Percentiles rank a stretch among this genome's conserved stretches.
phyloP scores from a whole-genome alignment of 345 rosid genomes.

The Clarkia xantiana region DNA sequence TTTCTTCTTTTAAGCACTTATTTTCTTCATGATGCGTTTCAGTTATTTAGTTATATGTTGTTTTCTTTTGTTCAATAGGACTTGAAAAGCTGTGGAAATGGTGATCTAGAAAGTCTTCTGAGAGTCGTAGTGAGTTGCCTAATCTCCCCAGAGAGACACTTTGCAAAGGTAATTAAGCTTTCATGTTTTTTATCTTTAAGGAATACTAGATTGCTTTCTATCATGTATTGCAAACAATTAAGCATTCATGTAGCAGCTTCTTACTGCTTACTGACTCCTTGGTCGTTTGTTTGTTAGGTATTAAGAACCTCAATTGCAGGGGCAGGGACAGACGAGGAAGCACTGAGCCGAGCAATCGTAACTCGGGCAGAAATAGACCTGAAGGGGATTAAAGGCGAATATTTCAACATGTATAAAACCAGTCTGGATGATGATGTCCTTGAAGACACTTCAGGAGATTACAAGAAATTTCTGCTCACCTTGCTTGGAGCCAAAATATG shows the following conservation, averaged over 20 bases:
- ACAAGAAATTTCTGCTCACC: constrained; percentile 46
- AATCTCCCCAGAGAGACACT: constrained; percentile 62
- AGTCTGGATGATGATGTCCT: constrained; percentile 47
- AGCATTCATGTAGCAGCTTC: too few species aligned
- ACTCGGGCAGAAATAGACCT: constrained; percentile 65
- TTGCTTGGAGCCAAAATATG: constrained; percentile 52
- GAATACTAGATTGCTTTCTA: too few species aligned
- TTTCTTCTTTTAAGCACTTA: too few species aligned
- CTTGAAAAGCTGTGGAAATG: constrained; percentile 36
- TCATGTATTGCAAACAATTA: too few species aligned
- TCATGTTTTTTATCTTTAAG: too few species aligned
- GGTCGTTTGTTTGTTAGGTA: too few species aligned
- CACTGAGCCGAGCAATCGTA: constrained; percentile 62
- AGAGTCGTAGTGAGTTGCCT: constrained; percentile 35
- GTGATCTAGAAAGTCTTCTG: constrained; percentile 40
- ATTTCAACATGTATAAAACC: constrained; percentile 30
- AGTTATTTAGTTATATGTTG: not conserved
- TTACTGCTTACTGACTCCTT: too few species aligned
- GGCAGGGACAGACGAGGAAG: constrained; percentile 74
- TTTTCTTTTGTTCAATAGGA: constrained; percentile 30
- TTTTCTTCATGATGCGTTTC: not conserved
- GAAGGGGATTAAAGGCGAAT: constrained; percentile 55
- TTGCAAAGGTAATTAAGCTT: constrained; percentile 43
- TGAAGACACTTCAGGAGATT: constrained; percentile 77
- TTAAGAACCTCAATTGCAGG: constrained; percentile 50